These are phyloP conservation scores for Alternaria sp. DNA, from an alignment of 2,329 filamentous ascomycete species.

Conservation along the genomic window DNA sequence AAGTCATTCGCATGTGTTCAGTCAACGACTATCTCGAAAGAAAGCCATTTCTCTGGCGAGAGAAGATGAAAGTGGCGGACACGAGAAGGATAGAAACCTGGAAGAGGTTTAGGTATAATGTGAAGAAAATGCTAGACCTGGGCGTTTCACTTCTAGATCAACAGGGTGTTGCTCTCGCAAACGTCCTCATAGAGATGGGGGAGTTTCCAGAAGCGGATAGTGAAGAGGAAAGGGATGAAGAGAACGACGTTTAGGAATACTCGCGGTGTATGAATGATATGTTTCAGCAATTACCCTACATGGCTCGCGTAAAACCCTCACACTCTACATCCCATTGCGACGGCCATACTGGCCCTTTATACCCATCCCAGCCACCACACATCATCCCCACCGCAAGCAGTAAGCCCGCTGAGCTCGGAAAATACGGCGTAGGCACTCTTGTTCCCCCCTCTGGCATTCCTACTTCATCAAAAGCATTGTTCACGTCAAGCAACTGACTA, in stretches of 20 bases:
- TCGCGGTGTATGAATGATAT: neutral
- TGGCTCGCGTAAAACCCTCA: slow-evolving; percentile 55
- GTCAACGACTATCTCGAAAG: neutral
- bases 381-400: slow-evolving; percentile 63
- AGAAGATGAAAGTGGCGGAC: neutral
- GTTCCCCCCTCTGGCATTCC: slow-evolving; percentile 62
- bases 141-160: neutral
- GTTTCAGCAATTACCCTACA: slow-evolving; percentile 18
- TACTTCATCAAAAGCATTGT: slow-evolving; percentile 63
- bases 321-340: slow-evolving; percentile 56
- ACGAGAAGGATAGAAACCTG: neutral
- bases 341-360: slow-evolving; percentile 56
- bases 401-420: slow-evolving; percentile 59
- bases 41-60: neutral
- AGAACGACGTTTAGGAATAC: neutral
- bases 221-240: neutral
- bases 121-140: neutral
- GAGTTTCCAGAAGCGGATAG: neutral
- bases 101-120: neutral
- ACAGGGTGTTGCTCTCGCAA: neutral
- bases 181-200: slow-evolving; percentile 1
- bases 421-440: slow-evolving; percentile 64
- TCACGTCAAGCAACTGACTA: slow-evolving; percentile 54
- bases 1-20: neutral
- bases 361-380: slow-evolving; percentile 63